phyloP scores from a whole-genome alignment of 2,329 filamentous ascomycete species.

The Zopfia rhizophila region DNA sequence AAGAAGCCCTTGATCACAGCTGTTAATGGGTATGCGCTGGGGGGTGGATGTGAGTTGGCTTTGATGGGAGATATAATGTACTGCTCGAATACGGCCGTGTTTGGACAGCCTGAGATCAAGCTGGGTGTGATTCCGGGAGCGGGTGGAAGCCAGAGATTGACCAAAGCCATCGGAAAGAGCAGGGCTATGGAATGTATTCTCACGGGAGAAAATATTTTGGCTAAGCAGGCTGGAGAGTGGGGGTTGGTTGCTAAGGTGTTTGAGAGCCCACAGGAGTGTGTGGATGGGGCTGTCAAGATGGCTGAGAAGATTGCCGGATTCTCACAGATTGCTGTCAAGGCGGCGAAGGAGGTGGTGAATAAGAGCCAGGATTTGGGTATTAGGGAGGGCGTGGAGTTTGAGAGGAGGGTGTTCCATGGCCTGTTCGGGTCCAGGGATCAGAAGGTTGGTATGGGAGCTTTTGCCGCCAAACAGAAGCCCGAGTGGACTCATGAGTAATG shows the following conservation, averaged over 20 bases:
- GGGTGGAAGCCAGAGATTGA: conserved; percentile 89
- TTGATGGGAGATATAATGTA: conserved; percentile 98
- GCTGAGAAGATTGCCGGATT: conserved; percentile 91
- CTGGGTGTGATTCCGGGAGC: conserved; percentile 92
- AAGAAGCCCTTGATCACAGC: conserved; percentile 96
- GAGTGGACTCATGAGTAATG: conserved; percentile 85
- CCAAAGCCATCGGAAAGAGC: conserved; percentile 67
- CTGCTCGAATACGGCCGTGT: conserved; percentile 84
- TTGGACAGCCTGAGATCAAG: conserved; percentile 98
- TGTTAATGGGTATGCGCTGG: conserved; percentile 92
- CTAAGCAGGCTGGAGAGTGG: conserved; percentile 87
- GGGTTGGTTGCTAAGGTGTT: conserved; percentile 88
- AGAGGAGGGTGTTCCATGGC: conserved; percentile 91
- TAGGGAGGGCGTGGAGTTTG: conserved; percentile 92
- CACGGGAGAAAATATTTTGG: conserved; percentile 75
- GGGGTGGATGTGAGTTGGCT: conserved; percentile 94
- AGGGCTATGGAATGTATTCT: conserved; percentile 60
- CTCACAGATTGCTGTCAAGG: conserved; percentile 86
- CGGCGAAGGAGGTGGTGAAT: conserved; percentile 97
- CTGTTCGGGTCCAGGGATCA: conserved; percentile 96
- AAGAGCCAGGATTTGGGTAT: conserved; percentile 94
- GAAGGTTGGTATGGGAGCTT: conserved; percentile 95
- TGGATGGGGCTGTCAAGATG: conserved; percentile 82
- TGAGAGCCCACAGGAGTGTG: conserved; percentile 80
- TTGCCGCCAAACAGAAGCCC: conserved; percentile 92